Conservation (phyloP, 2,329 filamentous ascomycete genomes). For the Fusarium avenaceum region DNA sequence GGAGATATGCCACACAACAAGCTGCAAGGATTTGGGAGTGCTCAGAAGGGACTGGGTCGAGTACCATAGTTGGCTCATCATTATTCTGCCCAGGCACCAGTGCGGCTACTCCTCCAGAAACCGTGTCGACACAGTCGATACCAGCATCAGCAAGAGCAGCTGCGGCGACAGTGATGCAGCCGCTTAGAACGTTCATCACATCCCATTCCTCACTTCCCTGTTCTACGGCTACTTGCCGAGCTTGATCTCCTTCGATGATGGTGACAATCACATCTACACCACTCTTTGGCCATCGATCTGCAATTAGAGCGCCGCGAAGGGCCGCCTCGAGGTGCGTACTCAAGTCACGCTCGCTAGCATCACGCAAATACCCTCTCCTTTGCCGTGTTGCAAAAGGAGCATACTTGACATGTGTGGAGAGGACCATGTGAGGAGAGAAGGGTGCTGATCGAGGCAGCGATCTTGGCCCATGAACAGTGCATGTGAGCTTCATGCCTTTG, state of each 20-base stretch:
- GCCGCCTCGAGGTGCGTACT: slow-evolving; percentile 93
- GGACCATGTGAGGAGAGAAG: slow-evolving; percentile 91
- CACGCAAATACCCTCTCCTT: slow-evolving; percentile 86
- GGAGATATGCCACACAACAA: slow-evolving; percentile 91
- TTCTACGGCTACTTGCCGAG: slow-evolving; percentile 65
- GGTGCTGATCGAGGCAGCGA: slow-evolving; percentile 90
- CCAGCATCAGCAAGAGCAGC: slow-evolving; percentile 94
- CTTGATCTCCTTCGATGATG: slow-evolving; percentile 92
- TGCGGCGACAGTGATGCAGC: slow-evolving; percentile 93
- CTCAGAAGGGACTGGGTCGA: slow-evolving; percentile 87
- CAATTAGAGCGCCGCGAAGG: slow-evolving; percentile 88
- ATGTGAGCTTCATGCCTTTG: slow-evolving; percentile 88
- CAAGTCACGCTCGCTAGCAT: slow-evolving; percentile 88
- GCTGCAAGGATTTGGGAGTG: slow-evolving; percentile 82
- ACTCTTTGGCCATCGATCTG: slow-evolving; percentile 98
- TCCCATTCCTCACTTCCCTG: slow-evolving; percentile 79
- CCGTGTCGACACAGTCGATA: slow-evolving; percentile 93
- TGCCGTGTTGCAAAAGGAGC: slow-evolving; percentile 91
- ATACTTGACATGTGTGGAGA: slow-evolving; percentile 96
- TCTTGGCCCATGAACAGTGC: slow-evolving; percentile 92
- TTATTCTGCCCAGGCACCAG: slow-evolving; percentile 65
- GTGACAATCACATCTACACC: slow-evolving; percentile 96
- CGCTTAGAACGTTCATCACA: slow-evolving; percentile 90
- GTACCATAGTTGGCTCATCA: slow-evolving; percentile 65
- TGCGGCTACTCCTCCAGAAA: slow-evolving; percentile 90